These are phyloP conservation scores for Magnusiomyces fungicola DNA, from an alignment of 1,139 yeast genomes.

Conservation along the genomic window DNA sequence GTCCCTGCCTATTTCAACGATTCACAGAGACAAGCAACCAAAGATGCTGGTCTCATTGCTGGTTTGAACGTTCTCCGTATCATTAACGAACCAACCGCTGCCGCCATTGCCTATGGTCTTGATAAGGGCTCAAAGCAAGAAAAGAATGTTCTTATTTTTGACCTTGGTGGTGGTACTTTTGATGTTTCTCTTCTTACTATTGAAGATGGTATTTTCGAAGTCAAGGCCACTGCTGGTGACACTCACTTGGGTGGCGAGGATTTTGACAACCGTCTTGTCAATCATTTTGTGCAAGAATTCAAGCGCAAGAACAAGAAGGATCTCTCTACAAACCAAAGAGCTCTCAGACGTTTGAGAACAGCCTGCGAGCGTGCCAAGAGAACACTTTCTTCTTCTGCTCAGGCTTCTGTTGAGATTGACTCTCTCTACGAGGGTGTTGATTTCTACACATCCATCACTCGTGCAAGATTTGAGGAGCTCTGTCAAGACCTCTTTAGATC, in stretches of 20 bases:
- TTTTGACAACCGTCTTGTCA: constrained; percentile 93
- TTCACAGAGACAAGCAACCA: constrained; percentile 95
- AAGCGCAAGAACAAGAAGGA: constrained; percentile 94
- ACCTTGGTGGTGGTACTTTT: constrained; percentile 98
- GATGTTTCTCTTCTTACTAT: constrained; percentile 95
- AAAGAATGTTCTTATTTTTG: constrained; percentile 84
- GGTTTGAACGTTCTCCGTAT: constrained; percentile 91
- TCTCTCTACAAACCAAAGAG: constrained; percentile 87
- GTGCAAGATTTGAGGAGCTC: constrained; percentile 98
- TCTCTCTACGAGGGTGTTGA: constrained; percentile 95
- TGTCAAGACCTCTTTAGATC: constrained; percentile 94
- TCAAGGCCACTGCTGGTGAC: constrained; percentile 99
- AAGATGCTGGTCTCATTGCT: constrained; percentile 95
- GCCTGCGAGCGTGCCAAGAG: constrained; percentile 99
- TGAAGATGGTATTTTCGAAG: constrained; percentile 99
- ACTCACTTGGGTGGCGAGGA: constrained; percentile 99
- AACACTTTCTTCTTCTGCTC: constrained; percentile 94
- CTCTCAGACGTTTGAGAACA: constrained; percentile 96
- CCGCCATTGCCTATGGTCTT: constrained; percentile 96
- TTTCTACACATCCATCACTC: constrained; percentile 92
- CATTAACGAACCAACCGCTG: constrained; percentile 95
- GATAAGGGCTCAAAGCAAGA: constrained; percentile 86
- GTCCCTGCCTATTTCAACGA: constrained; percentile 96
- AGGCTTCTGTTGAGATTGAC: constrained; percentile 95
- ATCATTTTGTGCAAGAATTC: constrained; percentile 85